phyloP scores from a whole-genome alignment of 257 asterid genomes.

The Nicotiana paniculata region DNA sequence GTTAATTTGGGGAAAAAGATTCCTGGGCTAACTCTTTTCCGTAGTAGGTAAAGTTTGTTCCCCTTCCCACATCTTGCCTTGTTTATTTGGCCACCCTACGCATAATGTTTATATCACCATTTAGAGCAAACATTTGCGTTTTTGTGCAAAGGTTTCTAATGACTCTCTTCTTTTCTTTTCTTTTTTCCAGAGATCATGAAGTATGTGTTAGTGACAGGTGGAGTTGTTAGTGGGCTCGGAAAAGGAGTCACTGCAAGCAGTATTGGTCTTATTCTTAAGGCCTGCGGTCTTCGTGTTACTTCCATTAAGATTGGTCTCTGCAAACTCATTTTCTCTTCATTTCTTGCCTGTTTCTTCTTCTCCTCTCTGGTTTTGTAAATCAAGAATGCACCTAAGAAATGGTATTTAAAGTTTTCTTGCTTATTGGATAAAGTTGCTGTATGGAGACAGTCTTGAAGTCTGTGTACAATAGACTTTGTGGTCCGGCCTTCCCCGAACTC shows the following conservation, averaged over 20 bases:
- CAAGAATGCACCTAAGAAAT: not conserved
- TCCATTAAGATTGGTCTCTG: constrained; percentile 63
- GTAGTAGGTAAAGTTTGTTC: not conserved
- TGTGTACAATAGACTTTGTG: too few species aligned
- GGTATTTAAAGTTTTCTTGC: not conserved
- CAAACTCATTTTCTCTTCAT: not conserved
- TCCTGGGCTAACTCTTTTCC: not conserved
- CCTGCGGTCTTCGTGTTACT: constrained; percentile 74
- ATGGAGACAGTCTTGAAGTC: too few species aligned
- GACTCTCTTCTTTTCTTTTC: not conserved
- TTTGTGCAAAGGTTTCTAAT: not conserved
- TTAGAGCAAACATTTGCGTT: not conserved
- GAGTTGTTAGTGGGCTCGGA: constrained; percentile 77
- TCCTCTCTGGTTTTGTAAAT: not conserved
- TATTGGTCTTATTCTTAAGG: constrained; percentile 61
- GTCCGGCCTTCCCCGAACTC: too few species aligned
- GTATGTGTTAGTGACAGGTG: constrained; percentile 73
- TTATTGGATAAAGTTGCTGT: too few species aligned
- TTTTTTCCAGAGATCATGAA: constrained; percentile 32
- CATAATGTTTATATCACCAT: not conserved
- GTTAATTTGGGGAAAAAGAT: not conserved
- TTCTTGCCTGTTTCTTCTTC: not conserved
- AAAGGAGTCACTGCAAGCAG: constrained; percentile 86
- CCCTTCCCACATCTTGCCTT: not conserved
- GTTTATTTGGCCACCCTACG: not conserved